Percentiles rank a stretch among this genome's conserved stretches.
phyloP scores from a whole-genome alignment of 2,329 filamentous ascomycete genomes.

The Delphinella strobiligena region DNA sequence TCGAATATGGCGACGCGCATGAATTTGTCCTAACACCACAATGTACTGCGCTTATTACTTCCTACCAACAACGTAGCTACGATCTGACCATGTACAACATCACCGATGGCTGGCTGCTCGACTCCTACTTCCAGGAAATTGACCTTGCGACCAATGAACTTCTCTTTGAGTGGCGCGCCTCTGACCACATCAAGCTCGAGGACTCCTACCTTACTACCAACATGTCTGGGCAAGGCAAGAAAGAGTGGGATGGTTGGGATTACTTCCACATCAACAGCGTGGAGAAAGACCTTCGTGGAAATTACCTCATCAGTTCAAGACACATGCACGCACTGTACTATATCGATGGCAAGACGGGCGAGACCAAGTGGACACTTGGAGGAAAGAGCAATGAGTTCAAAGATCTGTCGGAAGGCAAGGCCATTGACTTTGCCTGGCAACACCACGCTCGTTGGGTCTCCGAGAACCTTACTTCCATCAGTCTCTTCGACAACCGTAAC shows the following conservation, averaged over 20 bases:
- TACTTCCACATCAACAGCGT: constrained; percentile 43
- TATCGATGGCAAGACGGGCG: constrained; percentile 29
- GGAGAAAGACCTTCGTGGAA: constrained; percentile 33
- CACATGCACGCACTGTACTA: constrained; percentile 32
- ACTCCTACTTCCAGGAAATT: constrained; percentile 34
- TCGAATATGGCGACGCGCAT: constrained; percentile 12
- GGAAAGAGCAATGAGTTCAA: constrained; percentile 30
- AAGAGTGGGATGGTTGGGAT: constrained; percentile 4
- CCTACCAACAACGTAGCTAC: constrained; percentile 12
- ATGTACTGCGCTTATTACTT: constrained; percentile 14
- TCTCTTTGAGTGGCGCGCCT: constrained; percentile 36
- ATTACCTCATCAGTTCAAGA: constrained; percentile 35
- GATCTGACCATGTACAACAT: constrained; percentile 14
- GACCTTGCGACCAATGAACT: constrained; percentile 32
- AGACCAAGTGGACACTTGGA: constrained; percentile 36
- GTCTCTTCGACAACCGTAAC: constrained; percentile 41
- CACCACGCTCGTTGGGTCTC: constrained; percentile 18
- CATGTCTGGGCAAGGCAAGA: constrained; percentile 20
- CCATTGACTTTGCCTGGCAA: constrained; percentile 21
- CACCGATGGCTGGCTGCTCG: constrained; percentile 27
- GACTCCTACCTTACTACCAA: constrained; percentile 24
- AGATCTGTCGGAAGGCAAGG: constrained; percentile 17
- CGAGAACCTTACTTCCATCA: constrained; percentile 29
- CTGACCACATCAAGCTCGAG: constrained; percentile 28
- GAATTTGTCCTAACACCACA: constrained; percentile 16